These are phyloP conservation scores for Xylaria sp. DNA, from an alignment of 2,329 filamentous ascomycete species.

Conservation along the genomic window DNA sequence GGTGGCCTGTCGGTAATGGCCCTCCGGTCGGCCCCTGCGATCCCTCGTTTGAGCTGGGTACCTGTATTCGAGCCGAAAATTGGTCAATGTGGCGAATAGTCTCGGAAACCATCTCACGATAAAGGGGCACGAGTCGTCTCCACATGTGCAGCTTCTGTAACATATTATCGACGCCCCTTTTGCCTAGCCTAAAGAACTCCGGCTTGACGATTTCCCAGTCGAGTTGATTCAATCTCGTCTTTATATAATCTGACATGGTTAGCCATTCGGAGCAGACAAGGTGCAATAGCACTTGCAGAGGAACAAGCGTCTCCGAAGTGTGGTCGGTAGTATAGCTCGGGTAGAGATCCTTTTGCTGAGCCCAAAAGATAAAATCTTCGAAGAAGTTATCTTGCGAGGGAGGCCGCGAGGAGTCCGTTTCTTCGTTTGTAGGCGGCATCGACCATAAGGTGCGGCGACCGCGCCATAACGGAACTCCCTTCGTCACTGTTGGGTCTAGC, in stretches of 20 bases:
- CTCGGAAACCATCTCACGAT: conserved; percentile 47
- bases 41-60: neutral
- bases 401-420: neutral
- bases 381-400: conserved; percentile 37
- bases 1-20: neutral
- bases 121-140: conserved; percentile 45
- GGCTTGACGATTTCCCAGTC: conserved; percentile 47
- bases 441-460: conserved; percentile 42
- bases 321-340: neutral
- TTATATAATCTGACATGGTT: conserved; percentile 47
- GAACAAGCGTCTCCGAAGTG: conserved; percentile 29
- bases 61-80: conserved; percentile 27
- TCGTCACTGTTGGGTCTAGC: conserved; percentile 35
- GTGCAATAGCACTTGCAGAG: conserved; percentile 44
- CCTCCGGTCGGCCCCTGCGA: neutral
- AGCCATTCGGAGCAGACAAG: conserved; percentile 46
- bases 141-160: conserved; percentile 45
- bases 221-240: conserved; percentile 45
- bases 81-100: conserved; percentile 35
- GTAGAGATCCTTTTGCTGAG: conserved; percentile 37
- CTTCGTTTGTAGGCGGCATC: conserved; percentile 25
- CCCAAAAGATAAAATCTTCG: conserved; percentile 47
- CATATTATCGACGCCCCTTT: conserved; percentile 39
- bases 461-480: conserved; percentile 43
- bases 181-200: conserved; percentile 37